These are phyloP conservation scores for Euryodendron excelsum DNA, from an alignment of 148 eudicot species.

Conservation along the genomic window DNA sequence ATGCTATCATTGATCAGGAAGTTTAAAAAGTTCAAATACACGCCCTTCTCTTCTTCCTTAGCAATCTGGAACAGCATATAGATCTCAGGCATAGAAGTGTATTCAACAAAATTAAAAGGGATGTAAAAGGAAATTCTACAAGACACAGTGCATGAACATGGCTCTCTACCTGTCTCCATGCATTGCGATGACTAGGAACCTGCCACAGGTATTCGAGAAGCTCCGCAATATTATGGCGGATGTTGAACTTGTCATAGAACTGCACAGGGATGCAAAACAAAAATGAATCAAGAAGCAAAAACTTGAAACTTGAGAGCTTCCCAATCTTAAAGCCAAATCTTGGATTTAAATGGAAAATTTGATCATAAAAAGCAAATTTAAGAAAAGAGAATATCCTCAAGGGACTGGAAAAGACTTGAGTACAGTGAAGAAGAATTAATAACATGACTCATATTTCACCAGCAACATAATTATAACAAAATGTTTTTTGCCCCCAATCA, in stretches of 20 bases:
- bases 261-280: conserved; percentile 28
- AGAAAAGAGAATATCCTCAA: conserved; percentile 4
- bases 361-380: not conserved
- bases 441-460: not conserved
- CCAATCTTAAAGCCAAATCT: not conserved
- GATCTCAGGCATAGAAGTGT: conserved; percentile 2
- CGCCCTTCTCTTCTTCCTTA: conserved; percentile 95
- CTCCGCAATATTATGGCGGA: conserved; percentile 95
- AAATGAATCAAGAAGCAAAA: conserved; percentile 14
- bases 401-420: not conserved
- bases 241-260: conserved; percentile 98
- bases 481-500: too few relatives aligned
- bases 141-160: not conserved
- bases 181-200: conserved; percentile 95
- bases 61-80: conserved; percentile 61
- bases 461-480: not conserved
- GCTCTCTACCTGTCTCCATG: conserved; percentile 81
- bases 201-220: conserved; percentile 98
- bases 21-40: conserved; percentile 91
- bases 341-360: not conserved
- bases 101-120: conserved; percentile 15
- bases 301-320: not conserved
- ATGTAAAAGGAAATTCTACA: not conserved
- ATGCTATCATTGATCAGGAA: conserved; percentile 93
- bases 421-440: not conserved